A percentile compares a stretch with the other conserved stretches of the same genome.
Evolutionary conservation across 371 early-diverging fungal genomes (phyloP).

Genomic region (Mucor saturninus): DNA sequence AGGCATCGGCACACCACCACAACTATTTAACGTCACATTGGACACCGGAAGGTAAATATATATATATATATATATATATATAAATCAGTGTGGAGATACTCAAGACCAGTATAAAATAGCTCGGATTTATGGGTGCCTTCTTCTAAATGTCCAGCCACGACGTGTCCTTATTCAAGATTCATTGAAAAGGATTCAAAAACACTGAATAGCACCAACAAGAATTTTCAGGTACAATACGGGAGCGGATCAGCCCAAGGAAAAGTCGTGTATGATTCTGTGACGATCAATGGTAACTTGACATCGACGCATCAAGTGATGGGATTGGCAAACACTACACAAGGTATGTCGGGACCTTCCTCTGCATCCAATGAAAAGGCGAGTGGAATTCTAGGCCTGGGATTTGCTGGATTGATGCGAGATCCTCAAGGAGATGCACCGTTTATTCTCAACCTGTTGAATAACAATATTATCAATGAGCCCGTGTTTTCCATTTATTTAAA

Average conservation of each 20-base stretch:
- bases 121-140: slow-evolving; percentile 49
- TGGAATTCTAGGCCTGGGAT: slow-evolving; percentile 52
- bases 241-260: slow-evolving; percentile 45
- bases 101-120: slow-evolving; percentile 11
- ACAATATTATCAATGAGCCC: slow-evolving; percentile 34
- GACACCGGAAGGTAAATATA: slow-evolving; percentile 48
- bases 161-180: slow-evolving; percentile 37
- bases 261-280: slow-evolving; percentile 38
- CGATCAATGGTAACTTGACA: slow-evolving; percentile 24
- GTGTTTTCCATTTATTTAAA: slow-evolving; percentile 47
- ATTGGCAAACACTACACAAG: slow-evolving; percentile 28
- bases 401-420: slow-evolving; percentile 26
- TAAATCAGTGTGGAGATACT: not conserved
- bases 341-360: slow-evolving; percentile 12
- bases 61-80: slow-evolving; percentile 8
- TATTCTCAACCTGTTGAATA: slow-evolving; percentile 30
- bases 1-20: slow-evolving; percentile 41
- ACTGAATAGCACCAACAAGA: slow-evolving; percentile 21
- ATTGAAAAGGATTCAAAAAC: slow-evolving; percentile 32
- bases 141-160: slow-evolving; percentile 28
- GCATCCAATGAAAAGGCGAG: slow-evolving; percentile 19
- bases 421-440: slow-evolving; percentile 24
- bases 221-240: slow-evolving; percentile 41
- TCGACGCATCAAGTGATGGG: slow-evolving; percentile 37
- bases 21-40: slow-evolving; percentile 42